Evolutionary conservation across 805 yeast species (phyloP), one percentile per base, ranked within the genome.

Genomic region (Myxozyma mucilagina): DNA sequence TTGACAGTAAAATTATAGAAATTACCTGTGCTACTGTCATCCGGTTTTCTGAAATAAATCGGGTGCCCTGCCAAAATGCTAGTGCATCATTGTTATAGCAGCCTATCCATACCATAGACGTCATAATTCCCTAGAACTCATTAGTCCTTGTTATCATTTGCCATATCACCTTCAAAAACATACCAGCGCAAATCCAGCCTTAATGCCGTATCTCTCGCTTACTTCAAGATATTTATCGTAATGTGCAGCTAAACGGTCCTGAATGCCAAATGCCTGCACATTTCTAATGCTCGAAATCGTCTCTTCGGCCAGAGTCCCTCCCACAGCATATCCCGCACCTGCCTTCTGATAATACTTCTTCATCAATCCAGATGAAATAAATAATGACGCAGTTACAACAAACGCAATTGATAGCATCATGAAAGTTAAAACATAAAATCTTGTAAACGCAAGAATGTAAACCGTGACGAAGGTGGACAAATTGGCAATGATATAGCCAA

Each of bases 251-350:
- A 77, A 59, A 11, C 76, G 68, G 16, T 73, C 71, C 59, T 77
- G 80, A 20, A 75, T 69, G 31, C 79, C 79, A 53, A 77, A 76
- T 1, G 80, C 80, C 4, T 75, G 74, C 4, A 77, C 77, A 56
- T 73, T 77, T 44, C 79, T 71, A 38, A 75, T 73, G 4, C 79
- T 72, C 6, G 76, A 68, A 9, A 77, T 57, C 3, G 74, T 74
- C 65, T 77, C 80, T 57, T 77, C 80, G 18, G 80, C 80, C n/a
- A 77, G 63, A 11, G 76, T 65, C 16, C 77, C 43, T 2, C 64
- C 67, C 6, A 47, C 51, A 20, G 65, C 38, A 3, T 47, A 51
- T 20, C 59, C 65, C 11, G 50, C 68, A 4, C 56, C 57, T 9
- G 62, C 50, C 49, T 36, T 50, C 3, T 32, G 38, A 42, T 36